phyloP scores from a whole-genome alignment of 768 basidiomycete genomes.

The Auriscalpium orientale region DNA sequence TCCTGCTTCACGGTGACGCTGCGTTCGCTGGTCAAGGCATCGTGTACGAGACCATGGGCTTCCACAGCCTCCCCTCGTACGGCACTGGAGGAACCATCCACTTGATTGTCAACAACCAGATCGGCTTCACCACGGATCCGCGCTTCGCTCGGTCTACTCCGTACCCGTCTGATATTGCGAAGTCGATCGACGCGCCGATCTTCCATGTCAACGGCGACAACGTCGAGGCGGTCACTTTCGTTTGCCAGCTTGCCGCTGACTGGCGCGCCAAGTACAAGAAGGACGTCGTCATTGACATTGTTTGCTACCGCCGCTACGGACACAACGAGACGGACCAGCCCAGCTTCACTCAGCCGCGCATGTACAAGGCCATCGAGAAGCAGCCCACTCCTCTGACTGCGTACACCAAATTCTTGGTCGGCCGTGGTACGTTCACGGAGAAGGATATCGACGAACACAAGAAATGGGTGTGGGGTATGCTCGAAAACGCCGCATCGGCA shows the following conservation, averaged over 20 bases:
- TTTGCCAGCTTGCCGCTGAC: constrained; percentile 96
- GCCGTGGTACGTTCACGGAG: constrained; percentile 90
- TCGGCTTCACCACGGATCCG: constrained; percentile 98
- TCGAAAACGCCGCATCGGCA: constrained; percentile 91
- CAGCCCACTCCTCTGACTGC: constrained; percentile 88
- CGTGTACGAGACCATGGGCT: constrained; percentile 99
- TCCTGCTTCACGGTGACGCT: constrained; percentile 95
- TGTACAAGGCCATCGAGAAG: constrained; percentile 95
- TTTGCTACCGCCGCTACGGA: constrained; percentile 98
- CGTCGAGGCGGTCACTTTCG: constrained; percentile 96
- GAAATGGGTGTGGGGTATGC: constrained; percentile 99
- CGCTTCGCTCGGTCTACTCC: constrained; percentile 96
- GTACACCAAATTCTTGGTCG: constrained; percentile 86
- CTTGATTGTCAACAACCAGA: constrained; percentile 98
- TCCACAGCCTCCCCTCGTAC: constrained; percentile 91
- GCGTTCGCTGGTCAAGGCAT: constrained; percentile 98
- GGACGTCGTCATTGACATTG: constrained; percentile 97
- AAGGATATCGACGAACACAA: constrained; percentile 97
- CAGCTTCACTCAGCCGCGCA: constrained; percentile 95
- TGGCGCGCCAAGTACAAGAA: constrained; percentile 98
- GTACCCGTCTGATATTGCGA: constrained; percentile 97
- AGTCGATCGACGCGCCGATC: constrained; percentile 96
- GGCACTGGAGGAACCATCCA: constrained; percentile 98
- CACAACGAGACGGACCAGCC: constrained; percentile 99
- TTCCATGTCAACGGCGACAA: constrained; percentile 99